Evolutionary conservation across 331 rosid genomes (phyloP).

Genomic region (Quercus tomentella): DNA sequence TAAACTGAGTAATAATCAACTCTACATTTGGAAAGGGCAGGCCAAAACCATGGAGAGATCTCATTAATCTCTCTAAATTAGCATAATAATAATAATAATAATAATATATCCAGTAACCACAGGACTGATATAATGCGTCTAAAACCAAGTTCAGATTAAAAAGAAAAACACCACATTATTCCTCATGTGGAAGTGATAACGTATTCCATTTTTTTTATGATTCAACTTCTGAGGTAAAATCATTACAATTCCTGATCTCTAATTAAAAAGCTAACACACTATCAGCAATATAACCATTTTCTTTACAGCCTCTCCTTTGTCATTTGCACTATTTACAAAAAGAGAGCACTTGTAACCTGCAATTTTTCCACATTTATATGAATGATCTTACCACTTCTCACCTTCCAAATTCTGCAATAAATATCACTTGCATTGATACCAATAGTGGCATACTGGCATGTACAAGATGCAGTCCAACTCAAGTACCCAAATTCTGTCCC

Average conservation of each 20-base stretch:
- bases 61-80: too few species aligned
- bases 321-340: not conserved
- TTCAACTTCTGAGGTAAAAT: not conserved
- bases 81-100: too few species aligned
- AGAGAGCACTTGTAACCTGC: not conserved
- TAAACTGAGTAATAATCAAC: too few species aligned
- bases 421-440: not conserved
- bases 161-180: not conserved
- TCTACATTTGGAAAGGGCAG: too few species aligned
- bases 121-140: too few species aligned
- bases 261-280: not conserved
- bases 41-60: too few species aligned
- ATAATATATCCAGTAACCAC: too few species aligned
- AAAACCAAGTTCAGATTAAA: not conserved
- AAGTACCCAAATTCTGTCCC: not conserved
- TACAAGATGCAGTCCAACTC: not conserved
- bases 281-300: not conserved
- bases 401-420: not conserved
- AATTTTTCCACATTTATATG: not conserved
- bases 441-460: not conserved
- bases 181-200: not conserved
- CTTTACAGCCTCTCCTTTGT: not conserved
- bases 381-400: not conserved
- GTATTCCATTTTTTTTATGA: not conserved
- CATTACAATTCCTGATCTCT: not conserved